Conservation (phyloP, 2,329 filamentous ascomycete genomes). For the Aspergillus melleus region DNA sequence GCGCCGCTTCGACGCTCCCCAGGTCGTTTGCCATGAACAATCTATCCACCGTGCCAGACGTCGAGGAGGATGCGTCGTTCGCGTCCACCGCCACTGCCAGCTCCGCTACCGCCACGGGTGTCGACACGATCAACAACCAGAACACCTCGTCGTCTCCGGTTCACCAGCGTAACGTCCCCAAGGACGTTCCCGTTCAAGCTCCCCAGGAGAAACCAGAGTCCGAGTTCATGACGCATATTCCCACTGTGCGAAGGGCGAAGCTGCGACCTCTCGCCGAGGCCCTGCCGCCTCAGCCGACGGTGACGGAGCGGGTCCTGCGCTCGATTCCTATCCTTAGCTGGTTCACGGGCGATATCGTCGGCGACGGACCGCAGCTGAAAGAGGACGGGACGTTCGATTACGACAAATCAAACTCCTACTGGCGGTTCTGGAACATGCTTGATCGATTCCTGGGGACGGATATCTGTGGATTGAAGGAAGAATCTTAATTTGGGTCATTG, state of each 20-base stretch:
- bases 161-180: conserved; percentile 29
- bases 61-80: conserved; percentile 34
- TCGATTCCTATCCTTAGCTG: conserved; percentile 70
- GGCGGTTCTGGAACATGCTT: conserved; percentile 59
- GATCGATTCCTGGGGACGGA: conserved; percentile 60
- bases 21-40: conserved; percentile 43
- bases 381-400: conserved; percentile 65
- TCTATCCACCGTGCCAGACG: conserved; percentile 29
- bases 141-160: conserved; percentile 14
- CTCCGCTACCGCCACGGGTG: conserved; percentile 40
- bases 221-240: conserved; percentile 59
- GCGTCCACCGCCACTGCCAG: conserved; percentile 42
- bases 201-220: conserved; percentile 35
- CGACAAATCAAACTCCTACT: conserved; percentile 61
- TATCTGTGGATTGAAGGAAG: conserved; percentile 60
- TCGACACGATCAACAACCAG: conserved; percentile 12
- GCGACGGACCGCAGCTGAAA: conserved; percentile 45
- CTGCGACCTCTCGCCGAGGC: conserved; percentile 70
- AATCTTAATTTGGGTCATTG: conserved; percentile 33
- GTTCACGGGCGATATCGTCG: conserved; percentile 61
- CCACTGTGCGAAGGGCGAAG: conserved; percentile 63
- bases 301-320: conserved; percentile 63
- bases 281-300: conserved; percentile 66
- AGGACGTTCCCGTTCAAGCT: conserved; percentile 16
- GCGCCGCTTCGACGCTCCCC: conserved; percentile 33